Percentiles rank a stretch among this genome's conserved stretches.
Conservation (phyloP, 2,329 filamentous ascomycete genomes). For the Trichoderma sp. region DNA sequence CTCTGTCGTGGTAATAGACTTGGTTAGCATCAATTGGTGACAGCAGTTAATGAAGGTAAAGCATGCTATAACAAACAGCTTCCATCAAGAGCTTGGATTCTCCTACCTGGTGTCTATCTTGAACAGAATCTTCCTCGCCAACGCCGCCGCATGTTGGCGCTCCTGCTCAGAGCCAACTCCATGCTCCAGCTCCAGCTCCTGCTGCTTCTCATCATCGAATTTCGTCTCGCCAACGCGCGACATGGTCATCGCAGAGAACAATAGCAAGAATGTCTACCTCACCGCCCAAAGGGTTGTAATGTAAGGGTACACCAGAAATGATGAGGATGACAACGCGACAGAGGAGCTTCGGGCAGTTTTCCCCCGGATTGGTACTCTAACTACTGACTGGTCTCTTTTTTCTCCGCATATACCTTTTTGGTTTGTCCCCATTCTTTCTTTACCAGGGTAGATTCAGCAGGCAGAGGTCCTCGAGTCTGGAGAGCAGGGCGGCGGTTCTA, state of each 20-base stretch:
- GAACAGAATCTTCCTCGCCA: constrained; percentile 37
- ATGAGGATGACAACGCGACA: neutral
- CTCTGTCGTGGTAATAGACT: constrained; percentile 48
- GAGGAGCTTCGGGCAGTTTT: neutral
- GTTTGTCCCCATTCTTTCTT: neutral
- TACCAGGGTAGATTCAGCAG: neutral
- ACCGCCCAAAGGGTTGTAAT: neutral
- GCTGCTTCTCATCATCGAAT: constrained; percentile 33
- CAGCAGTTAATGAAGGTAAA: neutral
- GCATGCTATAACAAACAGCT: neutral
- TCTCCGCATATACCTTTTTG: neutral
- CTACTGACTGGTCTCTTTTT: neutral
- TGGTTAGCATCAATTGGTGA: neutral
- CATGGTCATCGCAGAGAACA: constrained; percentile 14
- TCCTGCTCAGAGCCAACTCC: constrained; percentile 30
- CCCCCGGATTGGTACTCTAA: neutral
- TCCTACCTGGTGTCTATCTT: constrained; percentile 38
- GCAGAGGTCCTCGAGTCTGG: neutral
- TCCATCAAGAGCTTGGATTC: neutral
- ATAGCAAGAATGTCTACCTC: neutral
- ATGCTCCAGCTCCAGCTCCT: constrained; percentile 32
- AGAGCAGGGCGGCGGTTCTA: constrained; percentile 6
- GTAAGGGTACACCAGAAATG: neutral
- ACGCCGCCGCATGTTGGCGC: constrained; percentile 15
- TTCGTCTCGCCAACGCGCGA: constrained; percentile 32